These are phyloP conservation scores for Globisporangium okanoganense DNA, from an alignment of 352 stramenopile genomes.

Conservation along the genomic window DNA sequence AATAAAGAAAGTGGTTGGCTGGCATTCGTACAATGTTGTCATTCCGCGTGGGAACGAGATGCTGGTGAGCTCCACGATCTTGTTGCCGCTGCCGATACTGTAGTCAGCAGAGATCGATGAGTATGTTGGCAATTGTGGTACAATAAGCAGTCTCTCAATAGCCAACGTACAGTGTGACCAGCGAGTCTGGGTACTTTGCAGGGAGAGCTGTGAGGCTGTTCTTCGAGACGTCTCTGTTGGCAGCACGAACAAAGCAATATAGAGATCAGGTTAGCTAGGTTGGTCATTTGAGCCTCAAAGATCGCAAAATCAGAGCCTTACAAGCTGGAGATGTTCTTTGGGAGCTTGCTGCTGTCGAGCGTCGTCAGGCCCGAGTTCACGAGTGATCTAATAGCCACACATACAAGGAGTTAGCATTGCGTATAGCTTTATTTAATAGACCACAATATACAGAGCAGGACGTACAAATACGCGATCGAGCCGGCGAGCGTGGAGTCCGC, in stretches of 20 bases:
- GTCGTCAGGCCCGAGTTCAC: constrained; percentile 38
- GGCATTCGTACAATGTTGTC: constrained; percentile 22
- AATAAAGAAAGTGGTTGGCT: neutral
- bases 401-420: neutral
- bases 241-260: neutral
- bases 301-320: constrained; percentile 22
- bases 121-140: neutral
- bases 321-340: constrained; percentile 44
- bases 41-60: constrained; percentile 47
- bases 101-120: neutral
- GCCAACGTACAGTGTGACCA: constrained; percentile 31
- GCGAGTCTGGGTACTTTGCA: constrained; percentile 20
- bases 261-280: neutral
- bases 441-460: neutral
- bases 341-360: constrained; percentile 39
- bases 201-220: constrained; percentile 42
- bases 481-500: constrained; percentile 38
- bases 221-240: constrained; percentile 38
- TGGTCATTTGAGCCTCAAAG: neutral
- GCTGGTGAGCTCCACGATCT: constrained; percentile 43
- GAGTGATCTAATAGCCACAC: constrained; percentile 23
- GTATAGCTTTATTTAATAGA: too few species aligned
- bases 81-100: constrained; percentile 37
- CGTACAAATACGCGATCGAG: constrained; percentile 37
- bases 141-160: too few species aligned